Evolutionary conservation across 108 stramenopile species (phyloP), one percentile per base, ranked within the genome.

Genomic region (Tribonema minus): DNA sequence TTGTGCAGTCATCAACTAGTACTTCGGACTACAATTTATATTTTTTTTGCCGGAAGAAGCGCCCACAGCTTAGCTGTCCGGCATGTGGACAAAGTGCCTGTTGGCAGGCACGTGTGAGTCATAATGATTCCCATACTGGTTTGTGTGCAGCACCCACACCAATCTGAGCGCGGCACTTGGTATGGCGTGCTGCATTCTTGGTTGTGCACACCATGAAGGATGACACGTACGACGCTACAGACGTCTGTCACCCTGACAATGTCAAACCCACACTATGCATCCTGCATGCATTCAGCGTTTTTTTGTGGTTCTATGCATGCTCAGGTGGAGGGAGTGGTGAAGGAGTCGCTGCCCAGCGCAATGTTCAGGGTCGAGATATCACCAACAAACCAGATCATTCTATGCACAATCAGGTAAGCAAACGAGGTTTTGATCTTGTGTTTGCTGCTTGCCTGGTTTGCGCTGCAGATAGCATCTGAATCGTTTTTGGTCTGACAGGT

Each of bases 291-390:
- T 25, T 63, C 40, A 62, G 29, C 1, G 1, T 12, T 32, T 6
- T 30, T 1, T 64, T 34, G 25, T 15, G 33, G 36, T n/a, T 64
- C 31, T 27, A 1, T 54, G 32, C 62, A 3, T 20, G 12, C 2
- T 40, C 64, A 85, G 84, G 68, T 85, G 37, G 82, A 78, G 37
- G 84, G 84, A 25, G 67, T 77, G 9, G 84, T 85, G 15, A 83
- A 80, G 71, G 84, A 85, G 71, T 75, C 82, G 12, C 70, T 85
- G 29, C 84, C 84, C 27, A 85, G 77, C 37, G 84, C 84, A 12
- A 85, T 78, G 76, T 85, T 85, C 39, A 68, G 82, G 3, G 84
- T 85, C 0, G 84, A 85, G 26, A 69, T 85, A 2, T 76, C 68
- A 38, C 76, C 82, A 9, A 83, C 84, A 20, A 83, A 83, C 31